Evolutionary conservation across 768 basidiomycete genomes (phyloP).

Genomic region (Terana coerulea): DNA sequence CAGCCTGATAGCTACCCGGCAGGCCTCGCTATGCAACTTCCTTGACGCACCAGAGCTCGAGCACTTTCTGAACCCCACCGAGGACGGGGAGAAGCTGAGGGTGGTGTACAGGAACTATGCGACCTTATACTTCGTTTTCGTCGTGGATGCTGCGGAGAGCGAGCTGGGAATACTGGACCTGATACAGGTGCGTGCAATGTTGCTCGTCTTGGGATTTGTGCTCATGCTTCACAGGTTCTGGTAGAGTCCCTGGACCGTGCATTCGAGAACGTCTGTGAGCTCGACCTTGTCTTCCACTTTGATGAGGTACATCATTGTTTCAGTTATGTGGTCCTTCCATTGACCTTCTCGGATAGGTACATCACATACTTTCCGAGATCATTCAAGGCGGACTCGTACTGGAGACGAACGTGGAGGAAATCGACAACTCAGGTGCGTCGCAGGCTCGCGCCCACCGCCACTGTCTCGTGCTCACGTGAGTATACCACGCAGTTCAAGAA

Average conservation of each 20-base stretch:
- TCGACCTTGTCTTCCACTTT: conserved; percentile 98
- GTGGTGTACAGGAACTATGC: conserved; percentile 96
- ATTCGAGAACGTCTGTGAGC: conserved; percentile 97
- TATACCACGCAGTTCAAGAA: conserved; percentile 50
- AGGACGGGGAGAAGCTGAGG: conserved; percentile 60
- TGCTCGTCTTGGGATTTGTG: background rate
- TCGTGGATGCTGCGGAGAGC: conserved; percentile 94
- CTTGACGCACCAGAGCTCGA: conserved; percentile 89
- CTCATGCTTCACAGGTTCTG: conserved; percentile 63
- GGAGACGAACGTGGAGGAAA: conserved; percentile 91
- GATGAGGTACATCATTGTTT: conserved; percentile 66
- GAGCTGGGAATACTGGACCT: conserved; percentile 95
- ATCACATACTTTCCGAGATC: conserved; percentile 93
- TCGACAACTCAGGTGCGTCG: conserved; percentile 60
- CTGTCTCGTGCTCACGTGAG: conserved; percentile 7
- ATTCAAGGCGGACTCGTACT: conserved; percentile 96
- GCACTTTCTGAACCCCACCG: conserved; percentile 55
- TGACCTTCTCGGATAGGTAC: conserved; percentile 51
- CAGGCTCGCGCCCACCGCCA: background rate
- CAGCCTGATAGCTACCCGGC: conserved; percentile 78
- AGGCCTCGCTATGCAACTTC: conserved; percentile 88
- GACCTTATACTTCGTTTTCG: conserved; percentile 95
- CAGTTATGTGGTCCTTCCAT: background rate
- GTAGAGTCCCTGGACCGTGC: conserved; percentile 94
- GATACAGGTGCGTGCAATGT: conserved; percentile 69